Percentiles rank a stretch among this genome's conserved stretches.
These are phyloP conservation scores for Scutellaria galericulata DNA, from an alignment of 257 asterid species.

Conservation along the genomic window DNA sequence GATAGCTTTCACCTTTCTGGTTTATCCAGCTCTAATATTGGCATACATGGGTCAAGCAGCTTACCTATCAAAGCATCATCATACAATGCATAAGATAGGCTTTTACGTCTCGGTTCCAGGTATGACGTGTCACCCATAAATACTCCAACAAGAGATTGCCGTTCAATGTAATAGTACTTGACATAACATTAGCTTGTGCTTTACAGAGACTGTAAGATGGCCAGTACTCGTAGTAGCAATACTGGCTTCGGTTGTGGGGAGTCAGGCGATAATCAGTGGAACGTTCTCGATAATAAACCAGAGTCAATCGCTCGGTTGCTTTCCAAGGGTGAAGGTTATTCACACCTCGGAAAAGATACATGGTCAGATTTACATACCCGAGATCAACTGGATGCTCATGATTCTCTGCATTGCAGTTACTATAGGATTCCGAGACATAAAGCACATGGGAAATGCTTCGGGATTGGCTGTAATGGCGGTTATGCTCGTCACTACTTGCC, in stretches of 20 bases:
- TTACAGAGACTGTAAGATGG: slow-evolving; percentile 78
- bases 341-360: slow-evolving; percentile 89
- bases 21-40: slow-evolving; percentile 87
- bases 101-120: slow-evolving; percentile 97
- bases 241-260: slow-evolving; percentile 96
- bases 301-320: slow-evolving; percentile 93
- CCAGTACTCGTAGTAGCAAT: slow-evolving; percentile 89
- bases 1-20: slow-evolving; percentile 96
- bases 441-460: slow-evolving; percentile 95
- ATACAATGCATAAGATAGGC: slow-evolving; percentile 70
- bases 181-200: not conserved
- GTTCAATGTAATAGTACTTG: not conserved
- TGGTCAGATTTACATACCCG: slow-evolving; percentile 96
- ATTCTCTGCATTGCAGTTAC: slow-evolving; percentile 95
- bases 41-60: slow-evolving; percentile 99
- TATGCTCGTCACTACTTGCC: slow-evolving; percentile 97
- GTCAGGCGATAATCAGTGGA: slow-evolving; percentile 98
- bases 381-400: slow-evolving; percentile 97
- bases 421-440: slow-evolving; percentile 87
- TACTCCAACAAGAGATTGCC: slow-evolving; percentile 1
- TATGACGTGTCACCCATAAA: slow-evolving; percentile 31
- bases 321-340: slow-evolving; percentile 91
- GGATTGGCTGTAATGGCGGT: slow-evolving; percentile 97
- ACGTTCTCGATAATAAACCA: slow-evolving; percentile 96
- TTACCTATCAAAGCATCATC: slow-evolving; percentile 82